phyloP scores from a whole-genome alignment of 352 stramenopile genomes.

The Phytophthora vignae region DNA sequence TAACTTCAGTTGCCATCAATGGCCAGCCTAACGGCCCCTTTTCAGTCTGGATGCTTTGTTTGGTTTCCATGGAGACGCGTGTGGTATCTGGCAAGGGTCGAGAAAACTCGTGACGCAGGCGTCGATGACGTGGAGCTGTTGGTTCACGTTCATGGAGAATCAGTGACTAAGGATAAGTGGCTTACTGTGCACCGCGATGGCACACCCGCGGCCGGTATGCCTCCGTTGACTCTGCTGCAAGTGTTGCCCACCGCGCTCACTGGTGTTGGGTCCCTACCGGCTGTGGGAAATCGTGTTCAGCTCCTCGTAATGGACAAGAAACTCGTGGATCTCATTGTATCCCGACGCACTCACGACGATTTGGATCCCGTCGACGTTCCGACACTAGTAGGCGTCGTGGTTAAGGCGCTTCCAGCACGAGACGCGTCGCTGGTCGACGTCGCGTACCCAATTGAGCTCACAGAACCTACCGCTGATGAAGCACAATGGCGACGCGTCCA shows the following conservation, averaged over 20 bases:
- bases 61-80: conserved; percentile 52
- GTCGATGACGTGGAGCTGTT: conserved; percentile 27
- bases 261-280: conserved; percentile 51
- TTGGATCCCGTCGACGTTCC: conserved; percentile 12
- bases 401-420: conserved; percentile 48
- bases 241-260: conserved; percentile 32
- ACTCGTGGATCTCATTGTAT: conserved; percentile 19
- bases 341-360: conserved; percentile 4
- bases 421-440: conserved; percentile 64
- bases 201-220: conserved; percentile 1
- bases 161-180: conserved; percentile 59
- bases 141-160: conserved; percentile 58
- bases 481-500: conserved; percentile 40
- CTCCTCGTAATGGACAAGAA: conserved; percentile 23
- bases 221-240: conserved; percentile 40
- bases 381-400: conserved; percentile 44
- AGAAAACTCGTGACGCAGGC: conserved; percentile 24
- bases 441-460: conserved; percentile 34
- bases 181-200: conserved; percentile 27
- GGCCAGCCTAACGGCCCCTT: conserved; percentile 5
- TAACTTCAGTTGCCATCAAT: conserved; percentile 4
- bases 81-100: conserved; percentile 61
- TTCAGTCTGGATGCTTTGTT: conserved; percentile 33
- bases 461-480: conserved; percentile 20
- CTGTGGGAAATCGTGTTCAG: conserved; percentile 45